phyloP scores from a whole-genome alignment of 2,329 filamentous ascomycete species.

The Xylariaceae sp. region DNA sequence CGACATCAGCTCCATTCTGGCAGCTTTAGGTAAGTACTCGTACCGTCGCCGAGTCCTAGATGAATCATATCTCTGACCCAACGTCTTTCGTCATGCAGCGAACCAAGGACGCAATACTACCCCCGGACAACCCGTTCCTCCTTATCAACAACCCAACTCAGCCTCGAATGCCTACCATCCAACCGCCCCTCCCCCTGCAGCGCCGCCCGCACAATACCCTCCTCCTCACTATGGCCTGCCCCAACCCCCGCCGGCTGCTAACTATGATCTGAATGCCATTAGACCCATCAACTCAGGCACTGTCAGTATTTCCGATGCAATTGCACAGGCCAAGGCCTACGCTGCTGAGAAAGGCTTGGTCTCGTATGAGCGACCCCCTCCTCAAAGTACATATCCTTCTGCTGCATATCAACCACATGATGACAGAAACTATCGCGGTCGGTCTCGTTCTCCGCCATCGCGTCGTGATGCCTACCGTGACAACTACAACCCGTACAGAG shows the following conservation, averaged over 20 bases:
- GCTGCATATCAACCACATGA: slow-evolving; percentile 40
- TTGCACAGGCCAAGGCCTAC: slow-evolving; percentile 79
- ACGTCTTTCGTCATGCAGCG: slow-evolving; percentile 30
- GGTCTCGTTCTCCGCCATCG: slow-evolving; percentile 68
- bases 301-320: slow-evolving; percentile 77
- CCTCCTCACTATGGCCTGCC: slow-evolving; percentile 49
- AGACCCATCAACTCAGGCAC: slow-evolving; percentile 76
- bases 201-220: slow-evolving; percentile 35
- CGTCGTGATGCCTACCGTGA: slow-evolving; percentile 69
- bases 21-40: slow-evolving; percentile 42
- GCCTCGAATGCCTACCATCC: slow-evolving; percentile 35
- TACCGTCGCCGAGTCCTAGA: not conserved
- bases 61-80: slow-evolving; percentile 18
- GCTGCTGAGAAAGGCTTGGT: slow-evolving; percentile 73
- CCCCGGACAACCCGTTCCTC: slow-evolving; percentile 35
- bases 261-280: slow-evolving; percentile 74
- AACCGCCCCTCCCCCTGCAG: slow-evolving; percentile 37
- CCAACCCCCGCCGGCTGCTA: slow-evolving; percentile 69
- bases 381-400: not conserved
- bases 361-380: slow-evolving; percentile 51
- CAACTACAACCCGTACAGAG: slow-evolving; percentile 77
- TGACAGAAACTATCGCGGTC: slow-evolving; percentile 58
- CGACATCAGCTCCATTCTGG: slow-evolving; percentile 45
- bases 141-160: slow-evolving; percentile 34
- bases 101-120: slow-evolving; percentile 42